phyloP scores from a whole-genome alignment of 225 moss, liverwort and hornwort genomes.

The Takakia lepidozioides region DNA sequence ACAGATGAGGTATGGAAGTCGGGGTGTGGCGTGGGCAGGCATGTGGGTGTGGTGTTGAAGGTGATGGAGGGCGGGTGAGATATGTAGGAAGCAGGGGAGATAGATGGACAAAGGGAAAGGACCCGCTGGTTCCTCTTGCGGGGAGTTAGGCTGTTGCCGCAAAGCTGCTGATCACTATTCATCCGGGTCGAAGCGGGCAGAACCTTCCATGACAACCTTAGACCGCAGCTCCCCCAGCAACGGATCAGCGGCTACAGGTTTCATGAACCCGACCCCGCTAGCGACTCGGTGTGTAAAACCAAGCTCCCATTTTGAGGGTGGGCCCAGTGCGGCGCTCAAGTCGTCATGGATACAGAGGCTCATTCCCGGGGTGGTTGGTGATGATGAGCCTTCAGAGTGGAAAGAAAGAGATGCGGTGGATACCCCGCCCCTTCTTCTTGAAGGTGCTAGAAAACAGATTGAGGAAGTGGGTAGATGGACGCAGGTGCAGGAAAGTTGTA shows the following conservation, averaged over 20 bases:
- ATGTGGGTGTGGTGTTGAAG: too few relatives aligned
- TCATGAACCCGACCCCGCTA: constrained; percentile 40
- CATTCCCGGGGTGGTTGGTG: constrained; percentile 23
- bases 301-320: too few relatives aligned
- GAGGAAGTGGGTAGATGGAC: constrained; percentile 11
- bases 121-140: constrained; percentile 8
- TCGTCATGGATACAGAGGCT: constrained; percentile 46
- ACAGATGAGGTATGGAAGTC: too few relatives aligned
- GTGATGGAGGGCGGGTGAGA: too few relatives aligned
- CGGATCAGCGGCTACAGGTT: constrained; percentile 25
- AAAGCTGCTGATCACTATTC: constrained; percentile 15
- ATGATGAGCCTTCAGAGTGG: constrained; percentile 17
- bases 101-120: constrained; percentile 24
- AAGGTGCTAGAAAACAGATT: constrained; percentile 12
- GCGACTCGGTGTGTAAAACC: constrained; percentile 25
- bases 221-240: too few relatives aligned
- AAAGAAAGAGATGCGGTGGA: constrained; percentile 17
- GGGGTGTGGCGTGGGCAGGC: too few relatives aligned
- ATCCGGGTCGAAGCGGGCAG: constrained; percentile 8
- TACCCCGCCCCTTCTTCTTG: constrained; percentile 22
- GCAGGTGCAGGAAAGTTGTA: constrained; percentile 10
- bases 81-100: too few relatives aligned
- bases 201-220: constrained; percentile 10
- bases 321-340: constrained; percentile 18
- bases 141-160: constrained; percentile 6